Evolutionary conservation across 2,329 filamentous ascomycete genomes (phyloP).

Genomic region (Colletotrichum sp.): DNA sequence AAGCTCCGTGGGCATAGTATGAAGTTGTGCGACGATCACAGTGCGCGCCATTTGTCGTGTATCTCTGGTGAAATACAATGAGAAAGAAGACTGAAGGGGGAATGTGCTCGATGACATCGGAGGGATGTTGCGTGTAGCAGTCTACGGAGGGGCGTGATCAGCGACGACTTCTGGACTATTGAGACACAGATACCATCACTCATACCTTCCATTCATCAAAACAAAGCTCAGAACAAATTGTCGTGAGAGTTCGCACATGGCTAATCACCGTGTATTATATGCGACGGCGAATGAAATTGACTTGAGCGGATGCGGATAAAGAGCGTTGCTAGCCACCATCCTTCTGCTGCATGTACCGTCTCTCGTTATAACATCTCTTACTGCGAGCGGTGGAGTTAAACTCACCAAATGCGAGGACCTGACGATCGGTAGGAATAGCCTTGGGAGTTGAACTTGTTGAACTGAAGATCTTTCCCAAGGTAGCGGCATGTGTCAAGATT

Average conservation of each 20-base stretch:
- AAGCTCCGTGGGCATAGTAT: background rate
- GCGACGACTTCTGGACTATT: background rate
- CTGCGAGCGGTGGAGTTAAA: background rate
- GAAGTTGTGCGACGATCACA: fast-evolving
- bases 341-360: background rate
- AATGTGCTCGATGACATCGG: background rate
- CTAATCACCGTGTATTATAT: background rate
- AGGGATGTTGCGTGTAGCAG: background rate
- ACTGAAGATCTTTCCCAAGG: background rate
- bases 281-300: fast-evolving
- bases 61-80: fast-evolving
- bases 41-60: fast-evolving
- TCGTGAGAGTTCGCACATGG: fast-evolving
- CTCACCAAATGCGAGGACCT: background rate
- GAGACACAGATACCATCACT: fast-evolving
- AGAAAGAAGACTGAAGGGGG: background rate
- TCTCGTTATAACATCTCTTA: background rate
- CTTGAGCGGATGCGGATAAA: background rate
- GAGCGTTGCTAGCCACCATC: background rate
- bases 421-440: background rate
- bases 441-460: background rate
- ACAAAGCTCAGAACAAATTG: background rate
- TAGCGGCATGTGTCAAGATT: background rate
- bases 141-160: background rate
- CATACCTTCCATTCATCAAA: fast-evolving